Base-by-base conservation (phyloP, 2,329 filamentous ascomycete species). In the Colletotrichum higginsianum region DNA sequence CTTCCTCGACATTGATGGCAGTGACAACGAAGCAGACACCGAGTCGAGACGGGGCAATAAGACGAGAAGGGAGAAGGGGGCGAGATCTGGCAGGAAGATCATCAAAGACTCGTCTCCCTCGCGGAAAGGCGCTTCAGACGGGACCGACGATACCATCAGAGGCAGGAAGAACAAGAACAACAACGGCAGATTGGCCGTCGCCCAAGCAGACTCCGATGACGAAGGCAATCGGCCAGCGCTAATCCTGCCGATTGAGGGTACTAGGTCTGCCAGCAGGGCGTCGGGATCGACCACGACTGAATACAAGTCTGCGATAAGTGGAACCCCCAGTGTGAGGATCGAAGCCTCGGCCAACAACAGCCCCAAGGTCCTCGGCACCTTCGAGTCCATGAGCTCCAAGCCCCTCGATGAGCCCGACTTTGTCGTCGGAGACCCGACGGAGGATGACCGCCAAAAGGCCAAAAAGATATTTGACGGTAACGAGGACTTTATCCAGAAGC, bases 391-490 rank as follows among this genome's bases (percentile, higher is more conserved):
- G 58, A 78, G 79, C 70, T 73, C 77, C 4, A 85, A 86, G 72
- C 83, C 84, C 12, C 81, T 90, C 13, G 89, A 91, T 63, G 89
- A 90, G 76, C 89, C 89, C 5, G 86, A 88, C 26, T 87, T 90
- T 58, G 81, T 88, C 2, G 80, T 90, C 42, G 89, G 89, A 42
- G 86, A 90, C 30, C 88, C 89, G 9, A 88, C 89, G 1, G 88
- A 91, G 47, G 91, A 93, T 68, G 95, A 98, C 76, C 87, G 89
- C 23, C 89, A 93, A 75, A 94, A 93, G 79, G 96, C 96, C 1
- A 88, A 91, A 76, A 92, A 91, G 78, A 94, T 99, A 50, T 98
- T 90, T 79, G 92, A 96, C 67, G 95, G 95, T 49, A 90, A 92
- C 72, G 95, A 98, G 78, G 91, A 94, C 62, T 93, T 95, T 71